Conservation (phyloP, 805 yeast species). For the Candida methanosorbosa region DNA sequence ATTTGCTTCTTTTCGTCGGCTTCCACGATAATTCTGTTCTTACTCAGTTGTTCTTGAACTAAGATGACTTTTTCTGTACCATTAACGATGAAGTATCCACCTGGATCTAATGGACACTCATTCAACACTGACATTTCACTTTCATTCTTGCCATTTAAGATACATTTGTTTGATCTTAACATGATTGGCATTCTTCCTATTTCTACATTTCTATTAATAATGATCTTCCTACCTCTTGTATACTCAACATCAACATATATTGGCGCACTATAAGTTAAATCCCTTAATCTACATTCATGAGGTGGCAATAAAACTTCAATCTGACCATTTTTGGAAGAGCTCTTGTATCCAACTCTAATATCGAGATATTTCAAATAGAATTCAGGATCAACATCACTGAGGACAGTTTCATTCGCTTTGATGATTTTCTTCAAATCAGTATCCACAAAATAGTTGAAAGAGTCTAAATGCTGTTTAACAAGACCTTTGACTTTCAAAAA, state of each 20-base stretch:
- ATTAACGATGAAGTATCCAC: slow-evolving; percentile 95
- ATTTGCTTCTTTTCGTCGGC: slow-evolving; percentile 91
- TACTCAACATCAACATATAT: slow-evolving; percentile 95
- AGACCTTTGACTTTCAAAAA: slow-evolving; percentile 91
- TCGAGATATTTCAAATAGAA: slow-evolving; percentile 89
- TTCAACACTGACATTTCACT: slow-evolving; percentile 77
- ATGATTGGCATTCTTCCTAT: slow-evolving; percentile 99
- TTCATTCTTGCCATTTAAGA: slow-evolving; percentile 70
- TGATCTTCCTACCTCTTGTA: slow-evolving; percentile 88
- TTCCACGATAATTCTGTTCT: slow-evolving; percentile 96
- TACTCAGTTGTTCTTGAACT: slow-evolving; percentile 93
- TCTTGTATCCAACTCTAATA: slow-evolving; percentile 79
- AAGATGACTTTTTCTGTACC: slow-evolving; percentile 97
- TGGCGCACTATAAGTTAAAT: slow-evolving; percentile 91
- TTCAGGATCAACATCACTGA: slow-evolving; percentile 96
- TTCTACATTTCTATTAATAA: slow-evolving; percentile 82
- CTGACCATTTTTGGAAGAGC: slow-evolving; percentile 34
- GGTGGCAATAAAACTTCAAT: slow-evolving; percentile 72
- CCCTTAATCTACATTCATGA: slow-evolving; percentile 92
- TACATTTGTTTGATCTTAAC: slow-evolving; percentile 90
- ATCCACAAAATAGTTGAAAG: slow-evolving; percentile 96
- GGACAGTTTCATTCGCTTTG: slow-evolving; percentile 77
- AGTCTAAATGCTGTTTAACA: slow-evolving; percentile 95
- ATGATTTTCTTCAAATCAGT: slow-evolving; percentile 88
- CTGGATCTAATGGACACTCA: slow-evolving; percentile 98